phyloP scores from a whole-genome alignment of 805 yeast species.

The Ogataea salicorniae region DNA sequence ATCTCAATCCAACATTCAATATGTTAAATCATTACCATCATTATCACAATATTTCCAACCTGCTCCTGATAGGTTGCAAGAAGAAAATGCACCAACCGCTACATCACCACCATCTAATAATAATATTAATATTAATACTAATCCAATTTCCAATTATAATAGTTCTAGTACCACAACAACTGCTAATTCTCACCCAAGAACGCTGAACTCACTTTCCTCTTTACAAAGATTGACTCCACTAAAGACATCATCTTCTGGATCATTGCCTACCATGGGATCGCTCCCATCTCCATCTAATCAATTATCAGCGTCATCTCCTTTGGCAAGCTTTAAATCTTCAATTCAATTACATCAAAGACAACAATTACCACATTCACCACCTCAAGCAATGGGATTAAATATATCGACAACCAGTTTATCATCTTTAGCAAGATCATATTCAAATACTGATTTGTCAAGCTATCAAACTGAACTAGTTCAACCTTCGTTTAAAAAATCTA shows the following conservation, averaged over 20 bases:
- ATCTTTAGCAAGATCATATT: constrained; percentile 23
- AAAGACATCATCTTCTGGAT: constrained; percentile 13
- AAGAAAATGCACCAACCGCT: constrained; percentile 13
- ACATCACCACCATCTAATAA: neutral
- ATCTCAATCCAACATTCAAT: constrained; percentile 21
- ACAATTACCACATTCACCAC: neutral
- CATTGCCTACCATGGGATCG: constrained; percentile 5
- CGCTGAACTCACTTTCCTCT: constrained; percentile 35
- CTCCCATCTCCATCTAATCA: neutral
- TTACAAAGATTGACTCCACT: constrained; percentile 43
- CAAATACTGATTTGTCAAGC: constrained; percentile 37
- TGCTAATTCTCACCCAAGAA: constrained; percentile 12
- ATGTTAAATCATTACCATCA: constrained; percentile 50
- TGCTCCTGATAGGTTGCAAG: constrained; percentile 28
- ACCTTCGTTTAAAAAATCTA: constrained; percentile 40
- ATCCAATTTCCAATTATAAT: constrained; percentile 26
- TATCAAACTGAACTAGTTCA: constrained; percentile 18
- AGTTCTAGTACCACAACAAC: constrained; percentile 12
- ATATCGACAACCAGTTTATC: constrained; percentile 10
- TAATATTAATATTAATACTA: constrained; percentile 27
- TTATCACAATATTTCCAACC: constrained; percentile 41
- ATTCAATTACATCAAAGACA: neutral
- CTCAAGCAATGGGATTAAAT: constrained; percentile 5
- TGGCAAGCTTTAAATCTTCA: neutral
- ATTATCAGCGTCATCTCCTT: neutral